phyloP scores from a whole-genome alignment of 2,329 filamentous ascomycete genomes.

The Verticillium zaregamsianum region DNA sequence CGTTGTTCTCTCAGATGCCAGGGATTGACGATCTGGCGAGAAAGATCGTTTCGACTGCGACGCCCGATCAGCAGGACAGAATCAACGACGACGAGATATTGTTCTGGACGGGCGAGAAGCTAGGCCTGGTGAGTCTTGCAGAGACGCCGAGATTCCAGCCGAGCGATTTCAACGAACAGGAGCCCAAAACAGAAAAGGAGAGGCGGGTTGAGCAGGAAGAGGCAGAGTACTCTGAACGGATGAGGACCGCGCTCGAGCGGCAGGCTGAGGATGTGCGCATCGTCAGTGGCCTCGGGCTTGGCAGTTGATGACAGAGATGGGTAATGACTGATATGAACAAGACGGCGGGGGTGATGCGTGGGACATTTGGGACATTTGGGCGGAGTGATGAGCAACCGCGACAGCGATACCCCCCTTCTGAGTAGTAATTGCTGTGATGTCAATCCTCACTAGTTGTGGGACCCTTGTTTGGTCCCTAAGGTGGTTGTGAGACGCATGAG shows the following conservation, averaged over 20 bases:
- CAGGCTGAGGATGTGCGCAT: constrained; percentile 79
- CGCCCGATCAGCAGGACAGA: constrained; percentile 21
- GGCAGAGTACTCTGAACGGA: constrained; percentile 60
- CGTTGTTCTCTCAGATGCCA: constrained; percentile 47
- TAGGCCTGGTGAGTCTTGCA: constrained; percentile 69
- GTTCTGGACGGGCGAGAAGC: constrained; percentile 82
- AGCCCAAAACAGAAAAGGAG: constrained; percentile 39
- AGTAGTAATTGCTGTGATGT: background rate
- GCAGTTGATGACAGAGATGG: background rate
- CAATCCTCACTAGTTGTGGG: too few relatives aligned
- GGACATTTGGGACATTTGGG: background rate
- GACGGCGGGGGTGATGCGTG: background rate
- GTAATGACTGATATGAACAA: background rate
- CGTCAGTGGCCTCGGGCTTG: constrained; percentile 57
- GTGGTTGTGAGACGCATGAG: too few relatives aligned
- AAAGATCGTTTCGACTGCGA: constrained; percentile 66
- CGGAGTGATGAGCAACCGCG: background rate
- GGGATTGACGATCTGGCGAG: constrained; percentile 69
- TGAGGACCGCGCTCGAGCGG: constrained; percentile 69
- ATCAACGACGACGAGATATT: constrained; percentile 65
- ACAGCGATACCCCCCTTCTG: background rate
- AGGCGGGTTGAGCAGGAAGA: constrained; percentile 50
- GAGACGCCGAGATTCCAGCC: constrained; percentile 41
- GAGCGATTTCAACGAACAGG: constrained; percentile 46
- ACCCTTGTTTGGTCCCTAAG: background rate